Evolutionary conservation across 192 early-diverging fungal species (phyloP), one percentile per base, ranked within the genome.

Genomic region (Coemansia sp.): DNA sequence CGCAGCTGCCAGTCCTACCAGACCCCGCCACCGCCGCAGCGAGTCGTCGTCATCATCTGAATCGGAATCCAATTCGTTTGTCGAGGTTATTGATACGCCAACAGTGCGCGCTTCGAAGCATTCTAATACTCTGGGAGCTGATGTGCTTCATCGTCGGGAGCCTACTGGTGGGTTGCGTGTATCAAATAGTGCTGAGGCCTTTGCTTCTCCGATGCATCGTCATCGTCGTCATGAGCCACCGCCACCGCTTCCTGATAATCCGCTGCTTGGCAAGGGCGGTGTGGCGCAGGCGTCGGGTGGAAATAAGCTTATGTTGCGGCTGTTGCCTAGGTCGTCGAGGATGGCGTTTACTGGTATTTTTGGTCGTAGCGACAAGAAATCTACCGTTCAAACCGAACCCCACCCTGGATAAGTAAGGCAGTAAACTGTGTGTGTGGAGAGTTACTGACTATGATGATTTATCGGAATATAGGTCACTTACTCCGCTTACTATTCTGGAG

Each of bases 311-410:
- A 67, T 72, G 68, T 60, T 78, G 34, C 46, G 82, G 15, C 55
- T 84, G 65, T 20, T 84, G 34, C 77, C 76, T 20, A 78, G 67
- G 51, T 47, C 76, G 12, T 76, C 82, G 57, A 70, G 74, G 1
- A 77, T 80, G 18, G 55, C 72, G 29, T 66, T 83, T 5, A 72
- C 67, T 34, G 71, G 75, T 44, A 69, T 83, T 9, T 83, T 83
- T 70, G 70, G 73, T 31, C 59, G 74, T 31, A n/a, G 72, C 63
- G 72, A 78, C 70, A 77, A 68, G 64, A 69, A 67, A 49, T 31
- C 71, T 59, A 51, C 33, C 31, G 29, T 41, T 63, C 69, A 63
- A 33, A 33, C 54, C 18, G 54, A 57, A 5, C 54, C 54, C 54
- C 54, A 57, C 54, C 54, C 27, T 57, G 24, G 24, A 57, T 57